Conservation (phyloP, 1,284 basidiomycete species). For the Tausonia pullulans region DNA sequence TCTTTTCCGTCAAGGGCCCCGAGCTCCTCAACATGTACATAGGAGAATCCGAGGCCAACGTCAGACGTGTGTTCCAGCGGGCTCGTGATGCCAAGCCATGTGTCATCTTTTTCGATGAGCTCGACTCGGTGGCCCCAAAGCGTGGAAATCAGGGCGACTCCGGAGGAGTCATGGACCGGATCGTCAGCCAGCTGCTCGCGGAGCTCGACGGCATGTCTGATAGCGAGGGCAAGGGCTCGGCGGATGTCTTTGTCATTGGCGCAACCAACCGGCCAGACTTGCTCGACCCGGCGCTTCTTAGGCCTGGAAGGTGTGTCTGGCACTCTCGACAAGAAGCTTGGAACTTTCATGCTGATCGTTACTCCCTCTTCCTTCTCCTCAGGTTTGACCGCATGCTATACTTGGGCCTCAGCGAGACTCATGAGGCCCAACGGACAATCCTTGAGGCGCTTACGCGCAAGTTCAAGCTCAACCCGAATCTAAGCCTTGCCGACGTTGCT, state of each 20-base stretch:
- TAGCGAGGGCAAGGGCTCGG: conserved; percentile 44
- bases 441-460: conserved; percentile 84
- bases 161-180: conserved; percentile 94
- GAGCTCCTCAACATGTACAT: conserved; percentile 97
- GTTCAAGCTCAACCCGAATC: conserved; percentile 64
- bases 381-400: conserved; percentile 98
- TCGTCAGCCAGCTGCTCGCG: conserved; percentile 90
- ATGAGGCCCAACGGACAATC: conserved; percentile 77
- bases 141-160: conserved; percentile 90
- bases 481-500: conserved; percentile 58
- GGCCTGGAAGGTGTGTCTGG: conserved; percentile 64
- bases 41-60: conserved; percentile 94
- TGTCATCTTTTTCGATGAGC: conserved; percentile 95
- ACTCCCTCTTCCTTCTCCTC: neutral
- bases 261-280: conserved; percentile 96
- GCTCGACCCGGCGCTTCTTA: conserved; percentile 79
- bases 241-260: conserved; percentile 88
- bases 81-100: conserved; percentile 83
- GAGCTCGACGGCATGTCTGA: conserved; percentile 86
- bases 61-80: conserved; percentile 80
- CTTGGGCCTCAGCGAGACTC: conserved; percentile 79
- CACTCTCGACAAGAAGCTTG: neutral
- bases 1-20: conserved; percentile 93
- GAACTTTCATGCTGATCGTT: conserved; percentile 5
- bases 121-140: conserved; percentile 93